Evolutionary conservation across 2,329 filamentous ascomycete species (phyloP).

Genomic region (Hypoxylon sp.): DNA sequence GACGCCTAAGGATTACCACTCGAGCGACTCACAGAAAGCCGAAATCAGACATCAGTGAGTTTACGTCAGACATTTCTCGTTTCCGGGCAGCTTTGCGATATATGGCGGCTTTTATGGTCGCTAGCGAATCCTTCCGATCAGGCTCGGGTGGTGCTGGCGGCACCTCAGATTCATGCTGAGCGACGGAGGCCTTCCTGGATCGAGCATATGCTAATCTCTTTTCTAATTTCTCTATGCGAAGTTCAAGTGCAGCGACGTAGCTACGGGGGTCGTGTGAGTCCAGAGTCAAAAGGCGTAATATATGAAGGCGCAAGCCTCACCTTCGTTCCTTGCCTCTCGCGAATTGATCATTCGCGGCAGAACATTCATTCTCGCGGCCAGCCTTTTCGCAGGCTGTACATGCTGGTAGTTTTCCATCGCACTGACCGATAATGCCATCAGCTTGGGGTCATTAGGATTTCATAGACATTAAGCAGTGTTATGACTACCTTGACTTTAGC

Average conservation of each 20-base stretch:
- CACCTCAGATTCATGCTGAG: conserved; percentile 73
- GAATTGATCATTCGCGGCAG: conserved; percentile 95
- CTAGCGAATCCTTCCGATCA: conserved; percentile 75
- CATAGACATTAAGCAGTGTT: conserved; percentile 10
- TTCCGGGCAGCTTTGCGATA: conserved; percentile 75
- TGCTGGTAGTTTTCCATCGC: conserved; percentile 94
- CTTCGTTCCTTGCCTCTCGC: conserved; percentile 95
- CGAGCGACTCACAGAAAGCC: conserved; percentile 79
- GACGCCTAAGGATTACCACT: conserved; percentile 2
- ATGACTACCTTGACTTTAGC: conserved; percentile 87
- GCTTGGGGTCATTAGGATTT: conserved; percentile 13
- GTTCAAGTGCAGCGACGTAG: conserved; percentile 96
- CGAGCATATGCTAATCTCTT: conserved; percentile 79
- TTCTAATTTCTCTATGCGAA: conserved; percentile 89
- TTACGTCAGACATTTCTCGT: conserved; percentile 87
- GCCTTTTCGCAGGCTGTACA: conserved; percentile 96
- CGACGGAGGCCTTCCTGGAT: conserved; percentile 78
- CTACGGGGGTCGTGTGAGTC: conserved; percentile 56
- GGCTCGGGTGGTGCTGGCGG: conserved; percentile 58
- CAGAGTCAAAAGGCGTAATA: conserved; percentile 17
- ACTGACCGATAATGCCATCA: conserved; percentile 68
- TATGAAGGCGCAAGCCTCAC: conserved; percentile 55
- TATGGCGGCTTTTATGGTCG: conserved; percentile 73
- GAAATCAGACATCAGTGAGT: conserved; percentile 93
- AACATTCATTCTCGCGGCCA: conserved; percentile 88